These are phyloP conservation scores for Rhododendron henanense DNA, from an alignment of 148 eudicot species.

Conservation along the genomic window DNA sequence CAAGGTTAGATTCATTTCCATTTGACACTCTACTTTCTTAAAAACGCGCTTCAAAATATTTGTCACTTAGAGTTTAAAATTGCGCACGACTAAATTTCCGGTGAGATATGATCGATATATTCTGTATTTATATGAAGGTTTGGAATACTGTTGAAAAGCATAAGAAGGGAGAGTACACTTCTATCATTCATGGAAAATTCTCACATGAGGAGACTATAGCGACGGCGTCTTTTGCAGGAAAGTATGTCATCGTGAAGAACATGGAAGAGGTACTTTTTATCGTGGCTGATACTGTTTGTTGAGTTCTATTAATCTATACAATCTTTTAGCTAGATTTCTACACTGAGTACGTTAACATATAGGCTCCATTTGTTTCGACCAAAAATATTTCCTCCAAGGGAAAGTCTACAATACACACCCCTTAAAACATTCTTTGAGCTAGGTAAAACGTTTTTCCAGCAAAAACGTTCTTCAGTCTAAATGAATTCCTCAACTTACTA, in stretches of 20 bases:
- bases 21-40: neutral
- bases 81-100: no score
- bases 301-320: no score
- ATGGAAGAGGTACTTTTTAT: constrained; percentile 67
- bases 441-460: neutral
- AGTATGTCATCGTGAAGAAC: constrained; percentile 69
- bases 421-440: neutral
- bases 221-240: constrained; percentile 94
- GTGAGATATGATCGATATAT: no score
- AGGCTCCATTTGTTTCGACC: neutral
- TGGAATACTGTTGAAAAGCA: constrained; percentile 96
- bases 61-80: no score
- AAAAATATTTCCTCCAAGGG: no score
- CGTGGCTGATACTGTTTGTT: neutral
- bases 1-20: constrained; percentile 43
- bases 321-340: no score
- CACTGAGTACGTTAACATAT: neutral
- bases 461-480: neutral
- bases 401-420: no score
- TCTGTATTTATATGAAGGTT: constrained; percentile 35
- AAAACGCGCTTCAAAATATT: no score
- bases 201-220: constrained; percentile 92
- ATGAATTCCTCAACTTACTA: constrained; percentile 7
- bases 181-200: constrained; percentile 94
- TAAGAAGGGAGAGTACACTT: constrained; percentile 88